Evolutionary conservation across 208 protist genomes (phyloP), one percentile per base, ranked within the genome.

Genomic region (Leishmania turanica): DNA sequence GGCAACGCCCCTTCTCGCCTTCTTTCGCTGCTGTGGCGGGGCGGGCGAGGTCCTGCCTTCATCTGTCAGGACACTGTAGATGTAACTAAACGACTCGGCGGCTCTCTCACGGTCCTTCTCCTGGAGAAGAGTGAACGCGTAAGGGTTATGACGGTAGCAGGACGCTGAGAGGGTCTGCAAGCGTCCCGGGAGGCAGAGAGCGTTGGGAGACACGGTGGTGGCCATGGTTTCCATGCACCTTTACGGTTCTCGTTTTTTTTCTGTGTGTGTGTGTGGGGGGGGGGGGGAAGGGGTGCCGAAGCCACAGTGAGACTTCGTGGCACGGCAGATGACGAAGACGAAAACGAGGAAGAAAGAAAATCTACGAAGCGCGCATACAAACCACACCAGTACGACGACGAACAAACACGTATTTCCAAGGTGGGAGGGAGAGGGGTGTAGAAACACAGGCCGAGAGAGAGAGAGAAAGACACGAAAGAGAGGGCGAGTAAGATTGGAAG

Each of bases 91-190:
- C 27, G 84, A 88, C 69, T 78, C 47, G 3, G 24, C 71, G 9
- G 84, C 80, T 2, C 47, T 31, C 19, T 84, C 45, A 69, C 53
- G 78, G 77, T 88, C 84, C 27, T 83, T 70, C 49, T 78, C 83
- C 47, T 72, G 40, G 13, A 93, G 66, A 42, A 84, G 71, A 31
- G 47, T 78, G 73, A 75, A 86, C 11, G 87, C 85, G 73, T 93
- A 93, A 21, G 88, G 87, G 73, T 93, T 81, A 82, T 92, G 86
- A 73, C 82, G 81, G 87, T 85, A 92, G 40, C 65, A 51, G 54
- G 68, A 76, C 72, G 34, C 24, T n/a, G 71, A 60, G 62, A 49
- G 51, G 66, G 68, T n/a, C 69, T 21, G 45, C 56, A 45, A 8
- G 34, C 56, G 56, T n/a, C 21, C 66, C 4, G 58, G 11, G 65